Base-by-base conservation (phyloP, 805 yeast species). In the Saturnispora gosingensis region DNA sequence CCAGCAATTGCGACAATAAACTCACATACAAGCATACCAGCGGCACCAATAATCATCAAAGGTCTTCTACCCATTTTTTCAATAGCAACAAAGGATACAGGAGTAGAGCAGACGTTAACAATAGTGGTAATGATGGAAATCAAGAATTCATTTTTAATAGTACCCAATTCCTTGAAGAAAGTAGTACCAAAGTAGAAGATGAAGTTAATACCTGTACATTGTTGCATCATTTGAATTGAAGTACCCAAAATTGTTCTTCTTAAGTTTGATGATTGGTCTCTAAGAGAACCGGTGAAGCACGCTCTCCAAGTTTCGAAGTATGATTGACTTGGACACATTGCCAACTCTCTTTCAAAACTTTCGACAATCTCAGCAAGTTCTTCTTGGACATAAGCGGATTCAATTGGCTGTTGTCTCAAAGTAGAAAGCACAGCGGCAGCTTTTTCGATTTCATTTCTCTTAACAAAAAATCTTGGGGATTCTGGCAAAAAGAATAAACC, bases 161-260 rank as follows among this genome's bases (percentile, higher is more conserved):
- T 30, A 2, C 98, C 99, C 51, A 90, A 87, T 38, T 89, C 82
- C 66, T 89, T 83, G 64, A 93, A 93, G 58, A 93, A 85, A 1
- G 97, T 89, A 32, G 95, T 82, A 46, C 95, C 84, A 69, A 90
- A 91, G 72, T 93, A 91, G 95, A 91, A 87, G 61, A 91, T 77
- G 6, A 97, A 88, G 70, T 93, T 93, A 80, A 91, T 90, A 58
- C 98, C 98, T 16, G 96, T 85, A 61, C 91, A 88, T 71, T 91
- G 99, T 72, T 91, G 98, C 61, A 91, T 84, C 53, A 95, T 97
- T 70, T 93, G 98, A 58, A 91, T 71, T 35, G 93, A 96, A 72
- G 89, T 11, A 90, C 93, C 62, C 91, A 82, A 32, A 88, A 72
- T 56, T 90, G 76, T 30, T 30, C 34, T 30, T 30, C 34, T 30